Conservation (phyloP, 306 rosid species). For the Alnus rubra region DNA sequence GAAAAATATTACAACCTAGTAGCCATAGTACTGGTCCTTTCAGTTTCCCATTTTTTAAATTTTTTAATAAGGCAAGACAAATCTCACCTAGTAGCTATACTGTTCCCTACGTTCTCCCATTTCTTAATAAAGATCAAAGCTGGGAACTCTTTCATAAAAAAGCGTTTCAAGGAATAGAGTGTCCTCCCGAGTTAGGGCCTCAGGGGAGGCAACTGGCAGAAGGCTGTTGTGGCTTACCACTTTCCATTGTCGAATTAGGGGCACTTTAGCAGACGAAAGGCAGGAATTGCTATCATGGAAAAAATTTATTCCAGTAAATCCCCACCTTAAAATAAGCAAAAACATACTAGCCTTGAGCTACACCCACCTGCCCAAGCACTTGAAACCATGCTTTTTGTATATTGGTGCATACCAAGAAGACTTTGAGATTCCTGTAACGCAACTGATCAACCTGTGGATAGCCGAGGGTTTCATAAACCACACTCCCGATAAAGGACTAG, state of each 20-base stretch:
- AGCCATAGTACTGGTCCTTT: too few relatives aligned
- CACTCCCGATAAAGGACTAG: not conserved
- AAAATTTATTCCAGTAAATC: not conserved
- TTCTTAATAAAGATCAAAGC: constrained; percentile 23
- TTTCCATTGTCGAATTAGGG: not conserved
- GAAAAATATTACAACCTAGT: too few relatives aligned
- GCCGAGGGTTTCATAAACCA: constrained; percentile 17
- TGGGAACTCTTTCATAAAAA: constrained; percentile 29
- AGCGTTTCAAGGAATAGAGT: not conserved
- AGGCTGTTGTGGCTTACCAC: not conserved
- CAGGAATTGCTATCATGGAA: not conserved
- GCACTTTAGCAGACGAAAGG: not conserved
- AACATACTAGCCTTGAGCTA: constrained; percentile 6
- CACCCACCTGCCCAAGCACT: constrained; percentile 5
- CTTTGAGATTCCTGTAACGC: constrained; percentile 19
- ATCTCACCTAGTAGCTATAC: too few relatives aligned
- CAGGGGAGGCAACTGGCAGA: not conserved
- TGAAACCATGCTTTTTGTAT: constrained; percentile 34
- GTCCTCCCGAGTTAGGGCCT: not conserved
- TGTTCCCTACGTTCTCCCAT: constrained; percentile 5
- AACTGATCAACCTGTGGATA: constrained; percentile 6
- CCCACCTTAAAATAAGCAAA: not conserved
- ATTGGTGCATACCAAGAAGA: constrained; percentile 31
- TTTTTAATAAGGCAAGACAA: too few relatives aligned
- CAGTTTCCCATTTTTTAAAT: too few relatives aligned